These are phyloP conservation scores for Tuber magnatum DNA, from an alignment of 495 filamentous ascomycete genomes.

Conservation along the genomic window DNA sequence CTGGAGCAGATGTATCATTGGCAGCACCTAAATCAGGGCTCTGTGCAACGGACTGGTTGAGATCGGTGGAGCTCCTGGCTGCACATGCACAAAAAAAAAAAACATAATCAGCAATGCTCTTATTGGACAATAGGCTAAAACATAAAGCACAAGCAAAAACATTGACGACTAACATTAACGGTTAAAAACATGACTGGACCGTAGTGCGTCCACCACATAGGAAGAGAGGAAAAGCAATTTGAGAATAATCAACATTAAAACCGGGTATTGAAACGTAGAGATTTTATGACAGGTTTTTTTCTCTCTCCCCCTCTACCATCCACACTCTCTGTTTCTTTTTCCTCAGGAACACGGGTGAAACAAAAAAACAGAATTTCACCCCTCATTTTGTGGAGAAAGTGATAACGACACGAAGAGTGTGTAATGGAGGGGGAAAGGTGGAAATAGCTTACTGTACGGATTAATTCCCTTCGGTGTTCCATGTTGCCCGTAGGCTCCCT, in stretches of 20 bases:
- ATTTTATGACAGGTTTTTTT: not conserved
- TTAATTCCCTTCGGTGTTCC: constrained; percentile 30
- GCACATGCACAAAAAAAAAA: constrained; percentile 43
- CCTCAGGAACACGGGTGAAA: constrained; percentile 47
- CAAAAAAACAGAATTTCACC: constrained; percentile 9
- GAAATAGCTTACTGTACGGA: constrained; percentile 31
- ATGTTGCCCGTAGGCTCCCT: constrained; percentile 37
- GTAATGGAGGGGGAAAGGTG: constrained; percentile 5
- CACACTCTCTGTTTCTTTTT: constrained; percentile 7
- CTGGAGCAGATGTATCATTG: constrained; percentile 7
- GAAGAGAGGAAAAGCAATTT: not conserved
- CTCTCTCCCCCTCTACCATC: not conserved
- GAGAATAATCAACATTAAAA: not conserved
- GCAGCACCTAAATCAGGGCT: constrained; percentile 32
- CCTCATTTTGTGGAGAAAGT: not conserved
- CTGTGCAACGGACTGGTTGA: constrained; percentile 53
- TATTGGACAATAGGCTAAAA: constrained; percentile 53
- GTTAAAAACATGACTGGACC: not conserved
- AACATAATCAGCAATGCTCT: constrained; percentile 10
- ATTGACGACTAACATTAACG: not conserved
- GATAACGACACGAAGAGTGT: constrained; percentile 2
- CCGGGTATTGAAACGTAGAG: not conserved
- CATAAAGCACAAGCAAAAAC: not conserved
- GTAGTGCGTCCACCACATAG: not conserved
- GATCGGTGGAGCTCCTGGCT: constrained; percentile 80